Evolutionary conservation across 83 land plant genomes (phyloP), one percentile per base, ranked within the genome.

Genomic region (Picea abies): DNA sequence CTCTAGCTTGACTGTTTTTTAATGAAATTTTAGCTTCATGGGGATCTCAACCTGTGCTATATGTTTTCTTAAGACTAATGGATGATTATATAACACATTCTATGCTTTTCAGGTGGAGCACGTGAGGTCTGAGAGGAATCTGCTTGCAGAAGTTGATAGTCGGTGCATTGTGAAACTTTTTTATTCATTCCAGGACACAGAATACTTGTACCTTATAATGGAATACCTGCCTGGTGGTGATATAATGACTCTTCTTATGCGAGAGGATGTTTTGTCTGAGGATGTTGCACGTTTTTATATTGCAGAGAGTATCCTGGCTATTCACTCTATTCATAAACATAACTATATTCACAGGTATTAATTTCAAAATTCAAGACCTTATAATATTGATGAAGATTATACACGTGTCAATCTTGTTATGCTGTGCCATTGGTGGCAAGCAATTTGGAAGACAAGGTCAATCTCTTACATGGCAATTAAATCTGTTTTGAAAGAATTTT

Each of bases 271-370:
- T 3, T 84, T 94, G 10, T 80, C 90, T 62, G 96, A 92, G 84
- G 85, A 88, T 60, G 93, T 89, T 26, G 91, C 94, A 64, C 87
- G 86, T 63, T 94, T 94, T 85, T 94, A 92, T 79, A 89, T 94
- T 81, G 94, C 96, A 20, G 87, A 94, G 83, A 90, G 91, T 85
- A 85, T 94, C 10, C 67, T 94, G 84, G 96, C 94, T 20, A 94
- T 92, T 69, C 91, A 92, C 78, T 94, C 96, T 37, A 94, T 94
- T 61, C 96, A 94, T 82, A 92, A 84, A 81, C 95, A 94, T 88
- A 92, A 94, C 72, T 94, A 94, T 83, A 87, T 94, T 79, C 96
- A 94, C 86, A 92, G 96, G 96, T 92, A 69, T 52, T 82, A 44
- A 58, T 78, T 29, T 78, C 29, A 26, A 25, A 11, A 19, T 77